phyloP scores from a whole-genome alignment of 2,329 filamentous ascomycete genomes.

The Pseudocercospora eumusae region DNA sequence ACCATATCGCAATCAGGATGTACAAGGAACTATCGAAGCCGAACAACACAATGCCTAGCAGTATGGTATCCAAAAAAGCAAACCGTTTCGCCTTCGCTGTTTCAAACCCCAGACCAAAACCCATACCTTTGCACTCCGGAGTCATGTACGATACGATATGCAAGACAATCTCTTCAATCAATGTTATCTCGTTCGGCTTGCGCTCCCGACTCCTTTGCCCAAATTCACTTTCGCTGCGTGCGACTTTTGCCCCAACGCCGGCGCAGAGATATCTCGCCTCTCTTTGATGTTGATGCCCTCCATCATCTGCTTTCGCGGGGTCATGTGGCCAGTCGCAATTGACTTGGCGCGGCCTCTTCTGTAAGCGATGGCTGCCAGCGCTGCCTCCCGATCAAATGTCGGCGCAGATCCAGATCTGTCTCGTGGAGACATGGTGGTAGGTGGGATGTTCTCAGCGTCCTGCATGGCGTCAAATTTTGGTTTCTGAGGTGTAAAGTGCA shows the following conservation, averaged over 20 bases:
- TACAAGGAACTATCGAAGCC: background rate
- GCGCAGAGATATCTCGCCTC: conserved; percentile 52
- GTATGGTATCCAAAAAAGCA: conserved; percentile 8
- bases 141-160: conserved; percentile 1
- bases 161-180: background rate
- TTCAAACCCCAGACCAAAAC: background rate
- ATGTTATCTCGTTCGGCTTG: conserved; percentile 13
- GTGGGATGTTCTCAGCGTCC: conserved; percentile 31
- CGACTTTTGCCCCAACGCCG: conserved; percentile 37
- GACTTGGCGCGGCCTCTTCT: conserved; percentile 70
- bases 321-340: conserved; percentile 63
- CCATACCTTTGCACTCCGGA: conserved; percentile 1
- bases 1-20: background rate
- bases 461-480: conserved; percentile 21
- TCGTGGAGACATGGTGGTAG: conserved; percentile 22
- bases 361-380: conserved; percentile 72
- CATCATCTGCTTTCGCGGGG: conserved; percentile 62
- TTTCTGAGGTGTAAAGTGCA: conserved; percentile 49
- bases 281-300: conserved; percentile 48
- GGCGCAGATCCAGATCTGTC: conserved; percentile 26
- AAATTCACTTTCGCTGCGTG: conserved; percentile 12
- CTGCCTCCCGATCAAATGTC: conserved; percentile 64
- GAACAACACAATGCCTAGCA: background rate
- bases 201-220: conserved; percentile 14
- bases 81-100: conserved; percentile 9